A percentile compares a stretch with the other conserved stretches of the same genome.
Conservation (phyloP, 148 eudicot genomes). For the Suaeda aralocaspica region DNA sequence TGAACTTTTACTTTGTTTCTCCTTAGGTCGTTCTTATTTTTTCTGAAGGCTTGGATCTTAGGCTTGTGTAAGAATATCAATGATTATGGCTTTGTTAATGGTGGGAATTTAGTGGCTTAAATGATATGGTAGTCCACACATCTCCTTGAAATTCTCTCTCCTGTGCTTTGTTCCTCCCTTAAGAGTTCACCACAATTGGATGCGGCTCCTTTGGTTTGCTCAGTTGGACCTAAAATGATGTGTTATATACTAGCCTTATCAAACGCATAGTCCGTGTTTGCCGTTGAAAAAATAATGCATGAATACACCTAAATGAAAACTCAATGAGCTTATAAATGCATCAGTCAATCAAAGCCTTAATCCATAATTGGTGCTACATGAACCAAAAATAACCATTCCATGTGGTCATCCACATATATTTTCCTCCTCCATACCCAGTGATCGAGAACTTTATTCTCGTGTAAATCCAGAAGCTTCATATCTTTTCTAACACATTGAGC, state of each 20-base stretch:
- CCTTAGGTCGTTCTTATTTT: background rate
- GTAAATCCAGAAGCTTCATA: no score
- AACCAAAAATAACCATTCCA: no score
- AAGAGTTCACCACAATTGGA: background rate
- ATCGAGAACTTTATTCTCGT: no score
- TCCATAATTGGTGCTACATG: no score
- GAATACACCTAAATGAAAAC: background rate
- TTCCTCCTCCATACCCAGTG: no score
- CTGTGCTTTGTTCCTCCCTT: no score
- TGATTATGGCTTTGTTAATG: background rate
- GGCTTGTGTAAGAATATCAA: background rate
- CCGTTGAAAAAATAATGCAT: background rate
- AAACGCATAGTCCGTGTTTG: background rate
- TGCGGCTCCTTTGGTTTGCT: background rate
- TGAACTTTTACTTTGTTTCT: background rate
- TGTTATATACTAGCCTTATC: background rate
- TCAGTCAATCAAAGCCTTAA: no score
- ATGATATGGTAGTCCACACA: background rate
- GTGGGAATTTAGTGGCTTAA: background rate
- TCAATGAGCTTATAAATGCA: no score
- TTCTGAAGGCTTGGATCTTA: background rate
- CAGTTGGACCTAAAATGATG: background rate
- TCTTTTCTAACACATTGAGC: no score
- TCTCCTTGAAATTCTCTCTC: no score
- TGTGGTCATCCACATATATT: no score